A percentile compares a stretch with the other conserved stretches of the same genome.
phyloP scores from a whole-genome alignment of 106 monocot species.

The Dendrobium chrysotoxum region DNA sequence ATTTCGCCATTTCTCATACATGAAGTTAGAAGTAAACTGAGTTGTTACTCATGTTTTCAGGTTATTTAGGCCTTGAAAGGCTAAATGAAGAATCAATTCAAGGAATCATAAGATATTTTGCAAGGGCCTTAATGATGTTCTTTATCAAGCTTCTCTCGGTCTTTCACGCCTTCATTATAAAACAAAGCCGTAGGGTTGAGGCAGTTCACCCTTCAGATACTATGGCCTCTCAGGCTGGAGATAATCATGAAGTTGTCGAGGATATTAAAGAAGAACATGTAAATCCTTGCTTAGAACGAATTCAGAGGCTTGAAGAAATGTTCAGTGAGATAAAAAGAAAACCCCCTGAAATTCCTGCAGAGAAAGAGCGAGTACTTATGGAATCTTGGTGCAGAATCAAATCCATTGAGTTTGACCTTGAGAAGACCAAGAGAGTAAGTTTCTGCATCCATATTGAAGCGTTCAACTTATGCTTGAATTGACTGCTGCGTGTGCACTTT shows the following conservation, averaged over 20 bases:
- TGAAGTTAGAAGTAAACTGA: background rate
- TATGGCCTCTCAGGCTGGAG: background rate
- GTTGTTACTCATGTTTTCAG: constrained; percentile 20
- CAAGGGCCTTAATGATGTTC: constrained; percentile 31
- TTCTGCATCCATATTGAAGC: background rate
- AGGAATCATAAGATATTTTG: constrained; percentile 21
- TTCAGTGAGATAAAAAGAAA: constrained; percentile 53
- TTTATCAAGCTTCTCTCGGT: constrained; percentile 46
- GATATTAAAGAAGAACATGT: constrained; percentile 38
- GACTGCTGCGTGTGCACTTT: background rate
- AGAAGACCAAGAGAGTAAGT: constrained; percentile 80
- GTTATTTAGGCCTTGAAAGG: constrained; percentile 16
- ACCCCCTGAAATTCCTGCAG: constrained; percentile 57
- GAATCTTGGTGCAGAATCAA: constrained; percentile 97
- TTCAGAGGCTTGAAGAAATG: constrained; percentile 64
- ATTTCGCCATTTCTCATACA: background rate
- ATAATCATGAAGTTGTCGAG: constrained; percentile 5
- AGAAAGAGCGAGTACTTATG: constrained; percentile 70
- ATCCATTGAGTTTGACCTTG: constrained; percentile 73
- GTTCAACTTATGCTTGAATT: background rate
- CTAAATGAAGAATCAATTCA: background rate
- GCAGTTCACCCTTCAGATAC: constrained; percentile 19
- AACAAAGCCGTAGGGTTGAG: constrained; percentile 14
- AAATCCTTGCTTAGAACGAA: constrained; percentile 62
- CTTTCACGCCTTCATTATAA: constrained; percentile 21